A percentile compares a stretch with the other conserved stretches of the same genome.
Conservation (phyloP, 148 eudicot species). For the Vaccinium darrowii region DNA sequence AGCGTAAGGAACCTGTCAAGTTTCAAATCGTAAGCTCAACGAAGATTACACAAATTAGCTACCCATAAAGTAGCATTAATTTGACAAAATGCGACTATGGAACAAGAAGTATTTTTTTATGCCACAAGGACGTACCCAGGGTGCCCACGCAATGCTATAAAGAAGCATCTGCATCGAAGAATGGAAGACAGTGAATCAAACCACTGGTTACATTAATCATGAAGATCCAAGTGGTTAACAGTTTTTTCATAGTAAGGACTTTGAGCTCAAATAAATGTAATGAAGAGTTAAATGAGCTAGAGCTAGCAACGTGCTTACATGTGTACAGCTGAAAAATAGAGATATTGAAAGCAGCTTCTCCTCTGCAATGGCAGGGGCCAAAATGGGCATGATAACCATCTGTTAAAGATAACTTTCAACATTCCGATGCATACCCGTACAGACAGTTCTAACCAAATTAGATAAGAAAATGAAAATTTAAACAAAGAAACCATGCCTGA, state of each 20-base stretch:
- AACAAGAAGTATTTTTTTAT: neutral
- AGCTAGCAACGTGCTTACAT: constrained; percentile 36
- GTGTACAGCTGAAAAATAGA: constrained; percentile 50
- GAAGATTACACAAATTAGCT: neutral
- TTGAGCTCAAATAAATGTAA: neutral
- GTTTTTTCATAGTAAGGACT: neutral
- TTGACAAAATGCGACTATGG: neutral
- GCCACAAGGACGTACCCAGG: constrained; percentile 46
- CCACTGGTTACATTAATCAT: neutral
- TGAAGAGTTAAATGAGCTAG: neutral
- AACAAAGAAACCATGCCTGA: constrained; percentile 40
- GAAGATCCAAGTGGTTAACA: no score
- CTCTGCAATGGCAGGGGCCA: constrained; percentile 65
- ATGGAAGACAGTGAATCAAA: neutral
- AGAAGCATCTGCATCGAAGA: constrained; percentile 50
- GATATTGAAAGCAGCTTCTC: constrained; percentile 65
- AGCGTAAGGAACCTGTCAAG: constrained; percentile 52
- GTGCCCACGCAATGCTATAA: constrained; percentile 58
- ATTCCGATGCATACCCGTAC: neutral
- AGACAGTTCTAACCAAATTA: neutral
- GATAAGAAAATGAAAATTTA: constrained; percentile 8
- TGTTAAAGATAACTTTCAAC: constrained; percentile 24
- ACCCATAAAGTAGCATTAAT: neutral
- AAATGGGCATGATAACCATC: constrained; percentile 78
- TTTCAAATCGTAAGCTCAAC: constrained; percentile 8